Evolutionary conservation across 305 asterid species (phyloP).

Genomic region (Fraxinus sp.): DNA sequence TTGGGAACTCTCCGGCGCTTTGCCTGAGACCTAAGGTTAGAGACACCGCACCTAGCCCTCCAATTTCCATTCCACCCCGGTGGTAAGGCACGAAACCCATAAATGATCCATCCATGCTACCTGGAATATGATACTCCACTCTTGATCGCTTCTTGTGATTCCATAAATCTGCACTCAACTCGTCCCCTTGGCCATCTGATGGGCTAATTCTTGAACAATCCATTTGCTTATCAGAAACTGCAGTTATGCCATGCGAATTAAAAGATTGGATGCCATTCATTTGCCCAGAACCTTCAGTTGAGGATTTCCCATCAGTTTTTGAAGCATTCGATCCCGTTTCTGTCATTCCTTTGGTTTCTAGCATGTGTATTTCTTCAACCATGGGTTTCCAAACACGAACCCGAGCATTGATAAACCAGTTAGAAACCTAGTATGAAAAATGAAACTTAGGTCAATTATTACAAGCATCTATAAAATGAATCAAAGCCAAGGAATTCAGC

Average conservation of each 20-base stretch:
- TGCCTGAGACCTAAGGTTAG: constrained; percentile 71
- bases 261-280: constrained; percentile 28
- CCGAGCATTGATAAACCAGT: constrained; percentile 86
- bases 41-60: constrained; percentile 64
- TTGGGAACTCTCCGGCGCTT: constrained; percentile 46
- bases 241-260: constrained; percentile 25
- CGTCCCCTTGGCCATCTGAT: constrained; percentile 8
- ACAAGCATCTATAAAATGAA: constrained; percentile 16
- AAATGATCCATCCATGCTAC: constrained; percentile 45
- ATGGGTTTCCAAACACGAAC: constrained; percentile 90
- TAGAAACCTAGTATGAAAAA: constrained; percentile 52
- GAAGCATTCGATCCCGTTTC: constrained; percentile 22
- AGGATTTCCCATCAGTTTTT: constrained; percentile 24
- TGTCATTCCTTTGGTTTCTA: constrained; percentile 52
- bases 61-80: constrained; percentile 39
- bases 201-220: constrained; percentile 12
- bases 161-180: constrained; percentile 31
- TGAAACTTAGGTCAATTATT: constrained; percentile 11
- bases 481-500: constrained; percentile 28
- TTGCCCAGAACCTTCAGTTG: constrained; percentile 14
- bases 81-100: constrained; percentile 42
- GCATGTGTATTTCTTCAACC: constrained; percentile 85
- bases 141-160: constrained; percentile 60
- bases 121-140: constrained; percentile 43
- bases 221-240: constrained; percentile 10